Evolutionary conservation across 495 filamentous ascomycete species (phyloP).

Genomic region (Lasiosphaeris hirsuta): DNA sequence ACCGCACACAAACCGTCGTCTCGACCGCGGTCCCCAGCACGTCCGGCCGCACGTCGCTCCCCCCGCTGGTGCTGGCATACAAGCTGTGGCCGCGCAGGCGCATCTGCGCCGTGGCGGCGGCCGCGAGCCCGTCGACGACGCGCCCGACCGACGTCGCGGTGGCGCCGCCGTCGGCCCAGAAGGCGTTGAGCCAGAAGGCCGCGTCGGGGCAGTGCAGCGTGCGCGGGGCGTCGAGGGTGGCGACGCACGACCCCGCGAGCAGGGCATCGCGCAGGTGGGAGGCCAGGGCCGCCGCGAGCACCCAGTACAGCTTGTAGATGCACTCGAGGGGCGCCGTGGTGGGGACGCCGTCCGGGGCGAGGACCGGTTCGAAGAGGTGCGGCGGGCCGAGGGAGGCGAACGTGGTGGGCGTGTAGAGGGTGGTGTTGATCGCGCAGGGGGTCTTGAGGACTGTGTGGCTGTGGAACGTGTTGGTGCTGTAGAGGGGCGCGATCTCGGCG

Average conservation of each 20-base stretch:
- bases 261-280: not conserved
- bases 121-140: not conserved
- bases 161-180: conserved; percentile 5
- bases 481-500: not conserved
- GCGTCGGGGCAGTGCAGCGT: not conserved
- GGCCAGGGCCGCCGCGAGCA: not conserved
- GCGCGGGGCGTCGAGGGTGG: not conserved
- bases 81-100: not conserved
- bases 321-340: not conserved
- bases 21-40: not conserved
- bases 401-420: not conserved
- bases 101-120: not conserved
- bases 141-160: not conserved
- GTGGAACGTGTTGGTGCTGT: not conserved
- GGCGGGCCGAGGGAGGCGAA: not conserved
- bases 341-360: not conserved
- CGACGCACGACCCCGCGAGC: not conserved
- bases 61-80: too few relatives aligned
- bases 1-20: not conserved
- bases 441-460: conserved; percentile 5
- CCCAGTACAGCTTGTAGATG: conserved; percentile 4
- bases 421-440: not conserved
- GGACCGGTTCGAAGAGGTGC: not conserved
- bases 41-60: not conserved
- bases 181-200: conserved; percentile 16